Base-by-base conservation (phyloP, 2,329 filamentous ascomycete species). In the Aspergillus niger region DNA sequence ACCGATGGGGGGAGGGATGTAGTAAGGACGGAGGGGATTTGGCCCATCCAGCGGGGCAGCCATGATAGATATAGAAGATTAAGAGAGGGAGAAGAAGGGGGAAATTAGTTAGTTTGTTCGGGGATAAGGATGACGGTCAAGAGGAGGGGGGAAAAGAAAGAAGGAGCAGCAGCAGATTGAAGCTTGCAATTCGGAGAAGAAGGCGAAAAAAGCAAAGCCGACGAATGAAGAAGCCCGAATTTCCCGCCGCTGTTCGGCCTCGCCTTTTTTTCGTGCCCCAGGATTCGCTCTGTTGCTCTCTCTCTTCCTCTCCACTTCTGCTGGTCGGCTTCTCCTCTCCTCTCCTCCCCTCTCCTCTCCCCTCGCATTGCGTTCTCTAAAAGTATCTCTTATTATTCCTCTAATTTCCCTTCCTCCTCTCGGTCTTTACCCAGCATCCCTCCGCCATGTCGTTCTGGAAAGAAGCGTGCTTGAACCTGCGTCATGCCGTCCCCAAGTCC, bases 1-100 rank as follows among this genome's bases (percentile, higher is more conserved):
- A 38, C 88, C 87, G 62, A 90, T 87, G 5, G 87, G 86, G 3
- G 88, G 87, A 39, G 88, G 88, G 63, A 83, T 79, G 70, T 87
- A 87, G 67, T 87, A 87, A 8, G 85, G 85, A 60, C 85, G 79
- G 61, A 87, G 76, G 50, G 85, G 85, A 74, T 87, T 87, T 49
- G 82, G 80, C 60, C 79, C 80, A 68, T 86, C 82, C 73, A 78
- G 74, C 63, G 77, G 72, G 55, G 78, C 77, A 65, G 79, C 75
- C 80, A 82, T 84, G 57, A 53, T 63, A 57, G 61, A 58, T 20
- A 20, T 20, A 57, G 59, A 61, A 20, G 20, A 20, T 20, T 58
- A n/a, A 47, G 53, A n/a, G 5, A 43, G 15, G 41, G 41, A 32
- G 43, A 55, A 38, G 13, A 39, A 55, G 55, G 41, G 44, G 54